phyloP scores from a whole-genome alignment of 2,329 filamentous ascomycete species.

The Fusarium haematococcum region DNA sequence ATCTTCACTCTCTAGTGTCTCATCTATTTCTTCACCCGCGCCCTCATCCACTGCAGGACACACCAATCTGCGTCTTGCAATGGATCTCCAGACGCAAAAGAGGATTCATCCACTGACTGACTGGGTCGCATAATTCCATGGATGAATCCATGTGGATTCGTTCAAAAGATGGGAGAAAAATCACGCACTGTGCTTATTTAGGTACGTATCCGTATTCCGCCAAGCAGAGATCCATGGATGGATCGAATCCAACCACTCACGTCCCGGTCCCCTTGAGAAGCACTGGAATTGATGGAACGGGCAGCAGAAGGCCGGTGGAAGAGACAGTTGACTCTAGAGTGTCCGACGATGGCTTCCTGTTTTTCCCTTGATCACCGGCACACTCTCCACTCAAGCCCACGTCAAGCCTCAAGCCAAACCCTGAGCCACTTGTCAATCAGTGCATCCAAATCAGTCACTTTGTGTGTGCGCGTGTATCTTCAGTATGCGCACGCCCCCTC shows the following conservation, averaged over 20 bases:
- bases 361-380: constrained; percentile 11
- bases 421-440: constrained; percentile 18
- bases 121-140: constrained; percentile 34
- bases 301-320: neutral
- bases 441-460: constrained; percentile 25
- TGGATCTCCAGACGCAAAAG: constrained; percentile 11
- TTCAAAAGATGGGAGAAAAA: constrained; percentile 11
- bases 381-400: constrained; percentile 17
- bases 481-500: constrained; percentile 34
- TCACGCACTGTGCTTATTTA: constrained; percentile 33
- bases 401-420: constrained; percentile 25
- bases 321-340: neutral
- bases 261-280: constrained; percentile 1
- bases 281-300: constrained; percentile 6
- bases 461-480: constrained; percentile 19
- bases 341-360: constrained; percentile 4
- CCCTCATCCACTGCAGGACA: neutral
- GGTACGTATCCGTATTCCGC: constrained; percentile 8
- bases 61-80: constrained; percentile 24
- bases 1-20: neutral
- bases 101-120: constrained; percentile 20
- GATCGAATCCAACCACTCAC: constrained; percentile 21
- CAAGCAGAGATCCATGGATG: constrained; percentile 8
- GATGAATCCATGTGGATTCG: constrained; percentile 22
- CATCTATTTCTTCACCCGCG: neutral